These are phyloP conservation scores for Plenodomus lindquistii DNA, from an alignment of 2,329 filamentous ascomycete species.

Conservation along the genomic window DNA sequence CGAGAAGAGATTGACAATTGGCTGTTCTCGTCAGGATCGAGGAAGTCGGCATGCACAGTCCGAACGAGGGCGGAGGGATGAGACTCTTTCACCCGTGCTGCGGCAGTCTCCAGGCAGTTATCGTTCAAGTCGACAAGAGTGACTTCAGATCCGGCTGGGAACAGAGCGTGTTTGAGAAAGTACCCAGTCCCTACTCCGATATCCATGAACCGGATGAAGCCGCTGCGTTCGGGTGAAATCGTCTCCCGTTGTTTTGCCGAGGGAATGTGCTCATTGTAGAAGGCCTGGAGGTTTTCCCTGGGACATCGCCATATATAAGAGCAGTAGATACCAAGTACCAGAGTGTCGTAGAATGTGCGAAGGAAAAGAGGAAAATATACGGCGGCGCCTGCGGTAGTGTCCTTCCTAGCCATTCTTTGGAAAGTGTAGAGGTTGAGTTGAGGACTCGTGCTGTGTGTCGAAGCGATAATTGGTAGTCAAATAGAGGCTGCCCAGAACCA, in stretches of 20 bases:
- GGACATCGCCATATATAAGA: conserved; percentile 1
- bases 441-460: no score
- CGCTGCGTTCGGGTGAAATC: not conserved
- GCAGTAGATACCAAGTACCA: not conserved
- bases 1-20: not conserved
- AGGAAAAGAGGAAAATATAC: not conserved
- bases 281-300: not conserved
- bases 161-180: not conserved
- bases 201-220: not conserved
- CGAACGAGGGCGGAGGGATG: not conserved
- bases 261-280: not conserved
- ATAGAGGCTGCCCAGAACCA: no score
- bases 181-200: conserved; percentile 1
- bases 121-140: not conserved
- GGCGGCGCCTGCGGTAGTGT: not conserved
- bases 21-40: not conserved
- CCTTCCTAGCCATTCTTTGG: not conserved
- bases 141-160: not conserved
- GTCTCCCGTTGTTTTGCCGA: not conserved
- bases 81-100: not conserved
- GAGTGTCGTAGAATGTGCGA: not conserved
- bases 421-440: not conserved
- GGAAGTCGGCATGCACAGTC: conserved; percentile 1
- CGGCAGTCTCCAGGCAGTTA: not conserved
- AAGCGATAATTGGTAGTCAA: no score